These are phyloP conservation scores for Aspergillus leporis DNA, from an alignment of 495 filamentous ascomycete genomes.

Conservation along the genomic window DNA sequence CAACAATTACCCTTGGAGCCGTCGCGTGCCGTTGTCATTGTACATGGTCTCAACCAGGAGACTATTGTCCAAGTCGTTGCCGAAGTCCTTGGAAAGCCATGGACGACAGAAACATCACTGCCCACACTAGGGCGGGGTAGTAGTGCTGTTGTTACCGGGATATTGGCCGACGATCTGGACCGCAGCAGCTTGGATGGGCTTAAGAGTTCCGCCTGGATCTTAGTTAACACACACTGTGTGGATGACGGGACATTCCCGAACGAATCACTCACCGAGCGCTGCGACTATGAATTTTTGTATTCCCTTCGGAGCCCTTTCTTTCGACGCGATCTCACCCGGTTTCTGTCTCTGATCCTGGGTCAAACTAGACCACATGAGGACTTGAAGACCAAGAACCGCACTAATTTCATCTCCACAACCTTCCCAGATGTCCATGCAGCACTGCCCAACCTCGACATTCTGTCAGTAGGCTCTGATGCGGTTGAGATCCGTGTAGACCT, in stretches of 20 bases:
- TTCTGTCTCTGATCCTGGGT: slow-evolving; percentile 73
- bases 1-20: slow-evolving; percentile 19
- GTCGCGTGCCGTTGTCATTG: slow-evolving; percentile 51
- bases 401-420: slow-evolving; percentile 81
- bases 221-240: slow-evolving; percentile 75
- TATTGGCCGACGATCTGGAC: slow-evolving; percentile 53
- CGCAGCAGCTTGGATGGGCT: slow-evolving; percentile 48
- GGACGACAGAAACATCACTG: slow-evolving; percentile 55
- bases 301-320: slow-evolving; percentile 64
- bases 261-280: slow-evolving; percentile 58
- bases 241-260: slow-evolving; percentile 67
- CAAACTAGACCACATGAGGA: slow-evolving; percentile 74
- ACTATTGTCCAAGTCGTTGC: slow-evolving; percentile 66
- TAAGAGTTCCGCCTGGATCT: slow-evolving; percentile 52
- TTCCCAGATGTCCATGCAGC: slow-evolving; percentile 83
- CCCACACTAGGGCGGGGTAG: slow-evolving; percentile 49
- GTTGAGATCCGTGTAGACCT: slow-evolving; percentile 83
- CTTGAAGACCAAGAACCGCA: slow-evolving; percentile 70
- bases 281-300: slow-evolving; percentile 84
- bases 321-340: slow-evolving; percentile 73
- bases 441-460: slow-evolving; percentile 79
- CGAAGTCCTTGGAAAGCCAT: slow-evolving; percentile 67
- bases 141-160: slow-evolving; percentile 58
- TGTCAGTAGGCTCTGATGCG: slow-evolving; percentile 81
- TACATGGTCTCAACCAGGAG: slow-evolving; percentile 62